Base-by-base conservation (phyloP, 2,329 filamentous ascomycete species). In the Septoria petroselini region DNA sequence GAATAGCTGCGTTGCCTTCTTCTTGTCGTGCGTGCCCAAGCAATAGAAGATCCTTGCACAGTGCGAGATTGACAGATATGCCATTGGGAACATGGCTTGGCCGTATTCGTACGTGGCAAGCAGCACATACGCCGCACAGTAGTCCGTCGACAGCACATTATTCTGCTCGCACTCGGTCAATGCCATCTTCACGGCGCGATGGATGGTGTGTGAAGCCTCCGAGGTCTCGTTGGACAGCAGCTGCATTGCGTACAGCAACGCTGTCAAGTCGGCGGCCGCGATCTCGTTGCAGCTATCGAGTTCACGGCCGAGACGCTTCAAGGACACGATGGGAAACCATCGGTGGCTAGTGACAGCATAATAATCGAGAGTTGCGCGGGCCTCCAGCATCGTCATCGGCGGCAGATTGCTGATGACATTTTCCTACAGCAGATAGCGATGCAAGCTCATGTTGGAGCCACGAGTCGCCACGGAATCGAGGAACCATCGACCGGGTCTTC, bases 1-100 rank as follows among this genome's bases (percentile, higher is more conserved):
- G 12, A 46, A 38, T 4, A 52, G 41, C 29, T 58, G 57, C 3
- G 57, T 59, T 5, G 52, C 57, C 31, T 50, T 53, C n/a, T 38
- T 52, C 34, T 53, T 53, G 39, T 58, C 55, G 15, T 59, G 57
- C 14, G 50, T 45, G 11, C 57, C 57, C 1, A 59, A 15, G 5
- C 48, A 43, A 27, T 40, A 53, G 27, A 47, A 48, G 23, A 58
- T 38, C 9, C 53, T 30, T 23, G 48, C 38, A 19, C 54, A 43
- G 21, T 53, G 37, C 1, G 40, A 42, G 17, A 53, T 41, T 8
- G 53, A 51, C 9, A 59, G 38, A 34, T 59, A 59, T 4, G 55
- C 55, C 3, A 47, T 40, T 9, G 57, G 53, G 38, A 52, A 58
- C 25, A 55, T 52, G 7, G 49, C 55, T 17, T 59, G 52, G 4